Evolutionary conservation across 2,329 filamentous ascomycete species (phyloP), one percentile per base, ranked within the genome.

Genomic region (Phyllosticta paracitricarpa): DNA sequence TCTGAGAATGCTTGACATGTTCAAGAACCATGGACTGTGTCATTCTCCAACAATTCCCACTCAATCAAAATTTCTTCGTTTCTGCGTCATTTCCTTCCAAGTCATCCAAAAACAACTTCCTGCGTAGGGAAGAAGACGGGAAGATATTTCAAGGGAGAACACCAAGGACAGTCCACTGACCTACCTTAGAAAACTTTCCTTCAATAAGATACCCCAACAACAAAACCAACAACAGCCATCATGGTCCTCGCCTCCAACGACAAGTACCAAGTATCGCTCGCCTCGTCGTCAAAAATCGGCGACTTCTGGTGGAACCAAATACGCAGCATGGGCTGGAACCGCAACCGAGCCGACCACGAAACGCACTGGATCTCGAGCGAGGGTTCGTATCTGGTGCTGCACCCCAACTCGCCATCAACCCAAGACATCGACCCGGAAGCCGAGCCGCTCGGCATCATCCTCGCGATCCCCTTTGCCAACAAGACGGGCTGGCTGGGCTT

Each of bases 401-500:
- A 69, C n/a, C 66, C 68, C 14, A 65, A 70, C 33, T 58, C 63
- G n/a, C n/a, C 40, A n/a, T n/a, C 14, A 17, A 48, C 40, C 5
- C 14, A 14, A 4, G 17, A 48, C 40, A 48, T 48, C 40, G 17
- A n/a, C 5, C 10, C 52, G 2, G 52, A 55, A 10, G 55, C 58
- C 3, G 68, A 68, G 17, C 66, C 71, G 0, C 65, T 71, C 62
- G 74, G 73, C 22, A 70, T 70, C 62, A 64, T 75, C 26, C 61
- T 71, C 4, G 67, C 69, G 2, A 66, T 73, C 40, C 65, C 68
- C 24, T 74, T 71, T 63, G 63, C 68, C 24, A 75, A 76, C 58
- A 58, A 61, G 33, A 75, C 72, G 1, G 73, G 68, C n/a, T 75
- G 74, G 73, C 64, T 75, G 1, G 72, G 69, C 17, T 72, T 71